phyloP scores from a whole-genome alignment of 768 basidiomycete species.

The Podaxis mareebaensis region DNA sequence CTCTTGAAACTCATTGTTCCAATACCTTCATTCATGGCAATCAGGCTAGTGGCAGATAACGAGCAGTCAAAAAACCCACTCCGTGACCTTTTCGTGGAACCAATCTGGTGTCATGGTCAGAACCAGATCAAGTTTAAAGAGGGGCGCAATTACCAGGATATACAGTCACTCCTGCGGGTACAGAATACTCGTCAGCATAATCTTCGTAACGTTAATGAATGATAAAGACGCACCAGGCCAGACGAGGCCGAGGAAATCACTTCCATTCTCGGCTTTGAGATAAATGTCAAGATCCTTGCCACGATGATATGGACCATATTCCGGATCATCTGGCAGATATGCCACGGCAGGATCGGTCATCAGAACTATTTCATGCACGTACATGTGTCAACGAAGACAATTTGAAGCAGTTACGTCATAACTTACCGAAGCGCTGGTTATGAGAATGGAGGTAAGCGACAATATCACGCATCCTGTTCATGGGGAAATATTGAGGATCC shows the following conservation, averaged over 20 bases:
- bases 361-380: slow-evolving; percentile 40
- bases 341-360: slow-evolving; percentile 78
- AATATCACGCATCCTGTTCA: slow-evolving; percentile 63
- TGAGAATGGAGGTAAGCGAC: slow-evolving; percentile 60
- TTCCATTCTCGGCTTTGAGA: background rate
- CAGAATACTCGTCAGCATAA: background rate
- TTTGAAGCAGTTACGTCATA: background rate
- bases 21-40: slow-evolving; percentile 44
- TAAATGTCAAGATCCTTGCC: slow-evolving; percentile 50
- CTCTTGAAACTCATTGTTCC: slow-evolving; percentile 58
- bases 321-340: slow-evolving; percentile 40
- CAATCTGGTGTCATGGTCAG: slow-evolving; percentile 41
- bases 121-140: background rate
- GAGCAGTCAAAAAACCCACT: slow-evolving; percentile 32
- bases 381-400: background rate
- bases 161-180: slow-evolving; percentile 10
- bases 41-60: background rate
- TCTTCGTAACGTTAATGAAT: slow-evolving; percentile 53
- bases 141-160: slow-evolving; percentile 1
- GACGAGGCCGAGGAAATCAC: background rate
- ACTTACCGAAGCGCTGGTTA: slow-evolving; percentile 57
- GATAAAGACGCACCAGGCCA: background rate
- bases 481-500: slow-evolving; percentile 68
- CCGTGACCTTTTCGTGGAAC: slow-evolving; percentile 55
- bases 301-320: slow-evolving; percentile 54